Evolutionary conservation across 345 rosid species (phyloP).

Genomic region (Eucalyptus cloeziana): DNA sequence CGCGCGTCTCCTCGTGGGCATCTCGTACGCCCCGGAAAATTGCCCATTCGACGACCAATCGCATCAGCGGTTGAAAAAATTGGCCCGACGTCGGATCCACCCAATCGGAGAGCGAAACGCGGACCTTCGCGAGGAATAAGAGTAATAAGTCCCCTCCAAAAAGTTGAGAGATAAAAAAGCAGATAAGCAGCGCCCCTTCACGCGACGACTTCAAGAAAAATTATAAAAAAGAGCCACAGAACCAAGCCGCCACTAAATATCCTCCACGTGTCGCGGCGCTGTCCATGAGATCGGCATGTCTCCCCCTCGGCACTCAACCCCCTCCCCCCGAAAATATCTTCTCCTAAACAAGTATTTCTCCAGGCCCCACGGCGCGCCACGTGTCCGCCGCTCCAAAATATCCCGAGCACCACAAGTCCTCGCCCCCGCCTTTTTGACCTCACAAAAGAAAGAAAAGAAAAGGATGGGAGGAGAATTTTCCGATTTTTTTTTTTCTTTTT

Average conservation of each 20-base stretch:
- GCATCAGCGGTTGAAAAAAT: not conserved
- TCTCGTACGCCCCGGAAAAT: not conserved
- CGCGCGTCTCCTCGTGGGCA: not conserved
- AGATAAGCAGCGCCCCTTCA: not conserved
- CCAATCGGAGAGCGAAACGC: not conserved
- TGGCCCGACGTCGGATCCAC: not conserved
- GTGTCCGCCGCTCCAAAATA: not conserved
- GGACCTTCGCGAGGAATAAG: not conserved
- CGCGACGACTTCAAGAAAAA: not conserved
- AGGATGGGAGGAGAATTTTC: not conserved
- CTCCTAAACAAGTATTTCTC: not conserved
- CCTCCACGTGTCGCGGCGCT: constrained; percentile 2
- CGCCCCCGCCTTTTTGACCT: not conserved
- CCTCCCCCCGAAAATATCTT: constrained; percentile 1
- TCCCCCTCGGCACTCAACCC: not conserved
- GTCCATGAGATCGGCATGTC: constrained; percentile 1
- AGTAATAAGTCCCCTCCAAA: not conserved
- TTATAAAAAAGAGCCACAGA: not conserved
- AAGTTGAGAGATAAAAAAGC: not conserved
- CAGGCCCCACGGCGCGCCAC: not conserved
- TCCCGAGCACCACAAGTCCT: not conserved
- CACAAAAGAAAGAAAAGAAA: not conserved
- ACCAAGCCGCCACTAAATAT: not conserved
- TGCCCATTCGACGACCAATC: not conserved
- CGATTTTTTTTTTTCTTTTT: not conserved